Conservation (phyloP, 805 yeast species). For the Maudiozyma turicensis region DNA sequence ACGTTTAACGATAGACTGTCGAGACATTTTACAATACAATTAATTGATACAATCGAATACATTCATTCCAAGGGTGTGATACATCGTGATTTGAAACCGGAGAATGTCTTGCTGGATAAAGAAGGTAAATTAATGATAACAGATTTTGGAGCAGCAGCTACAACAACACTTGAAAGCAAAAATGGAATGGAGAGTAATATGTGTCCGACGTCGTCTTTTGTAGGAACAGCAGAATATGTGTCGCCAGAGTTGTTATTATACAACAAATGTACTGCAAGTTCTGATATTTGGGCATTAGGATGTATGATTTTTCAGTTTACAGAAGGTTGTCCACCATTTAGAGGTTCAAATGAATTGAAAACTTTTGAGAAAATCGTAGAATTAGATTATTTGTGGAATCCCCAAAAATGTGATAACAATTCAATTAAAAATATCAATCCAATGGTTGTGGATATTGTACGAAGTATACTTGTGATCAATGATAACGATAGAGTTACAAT, state of each 20-base stretch:
- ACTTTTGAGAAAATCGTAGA: conserved; percentile 84
- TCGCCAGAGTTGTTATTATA: conserved; percentile 78
- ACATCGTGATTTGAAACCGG: conserved; percentile 93
- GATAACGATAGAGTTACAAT: conserved; percentile 59
- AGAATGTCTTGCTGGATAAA: conserved; percentile 73
- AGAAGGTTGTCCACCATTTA: conserved; percentile 81
- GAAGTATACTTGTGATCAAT: conserved; percentile 56
- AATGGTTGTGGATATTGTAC: conserved; percentile 54
- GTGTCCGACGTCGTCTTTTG: conserved; percentile 56
- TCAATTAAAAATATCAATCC: conserved; percentile 35
- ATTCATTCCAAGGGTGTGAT: conserved; percentile 86
- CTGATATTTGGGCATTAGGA: conserved; percentile 93
- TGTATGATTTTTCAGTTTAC: conserved; percentile 79
- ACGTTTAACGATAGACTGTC: conserved; percentile 66
- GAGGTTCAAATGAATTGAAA: conserved; percentile 73
- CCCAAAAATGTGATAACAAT: conserved; percentile 1
- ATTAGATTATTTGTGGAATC: conserved; percentile 57
- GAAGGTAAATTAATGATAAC: conserved; percentile 87
- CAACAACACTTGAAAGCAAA: conserved; percentile 12
- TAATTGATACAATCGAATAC: conserved; percentile 82
- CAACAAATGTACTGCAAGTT: conserved; percentile 72
- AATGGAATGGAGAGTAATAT: conserved; percentile 11
- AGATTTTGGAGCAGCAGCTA: conserved; percentile 94
- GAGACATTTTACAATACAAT: conserved; percentile 73
- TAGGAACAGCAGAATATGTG: conserved; percentile 95